Percentiles rank a stretch among this genome's conserved stretches.
phyloP scores from a whole-genome alignment of 2,329 filamentous ascomycete species.

The Cercospora beticola region DNA sequence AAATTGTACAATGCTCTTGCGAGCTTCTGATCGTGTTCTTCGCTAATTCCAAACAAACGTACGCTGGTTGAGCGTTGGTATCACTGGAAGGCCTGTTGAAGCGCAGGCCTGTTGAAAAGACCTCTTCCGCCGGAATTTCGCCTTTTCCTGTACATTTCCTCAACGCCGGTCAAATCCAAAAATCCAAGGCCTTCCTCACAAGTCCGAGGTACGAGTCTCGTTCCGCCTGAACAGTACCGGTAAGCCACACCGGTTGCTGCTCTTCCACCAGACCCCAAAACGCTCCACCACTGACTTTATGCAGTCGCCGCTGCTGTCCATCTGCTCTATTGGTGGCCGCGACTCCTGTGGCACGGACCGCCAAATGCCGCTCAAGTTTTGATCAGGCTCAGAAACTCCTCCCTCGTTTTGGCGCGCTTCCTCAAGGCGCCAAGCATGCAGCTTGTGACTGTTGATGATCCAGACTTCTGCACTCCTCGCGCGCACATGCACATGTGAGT shows the following conservation, averaged over 20 bases:
- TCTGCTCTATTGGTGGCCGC: background rate
- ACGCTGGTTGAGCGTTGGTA: slow-evolving; percentile 40
- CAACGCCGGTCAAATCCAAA: background rate
- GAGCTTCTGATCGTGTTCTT: slow-evolving; percentile 8
- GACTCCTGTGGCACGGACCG: background rate
- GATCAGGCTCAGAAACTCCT: slow-evolving; percentile 76
- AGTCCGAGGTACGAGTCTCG: background rate
- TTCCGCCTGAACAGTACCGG: background rate
- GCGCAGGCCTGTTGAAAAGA: slow-evolving; percentile 11
- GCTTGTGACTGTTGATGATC: slow-evolving; percentile 84
- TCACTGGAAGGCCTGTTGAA: slow-evolving; percentile 26
- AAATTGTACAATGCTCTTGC: slow-evolving; percentile 7
- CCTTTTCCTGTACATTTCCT: background rate
- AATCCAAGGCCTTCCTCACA: background rate
- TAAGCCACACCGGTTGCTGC: background rate
- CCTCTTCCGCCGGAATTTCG: slow-evolving; percentile 5
- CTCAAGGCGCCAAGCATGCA: slow-evolving; percentile 98
- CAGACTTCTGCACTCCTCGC: slow-evolving; percentile 94
- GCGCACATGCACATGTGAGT: slow-evolving; percentile 98
- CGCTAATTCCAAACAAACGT: slow-evolving; percentile 25
- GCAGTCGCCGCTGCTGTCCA: background rate
- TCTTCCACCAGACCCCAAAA: background rate
- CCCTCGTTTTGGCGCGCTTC: slow-evolving; percentile 85
- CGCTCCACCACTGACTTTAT: background rate
- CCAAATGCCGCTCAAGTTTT: background rate